Base-by-base conservation (phyloP, 139 green algal species). In the Micromonas pusilla region DNA sequence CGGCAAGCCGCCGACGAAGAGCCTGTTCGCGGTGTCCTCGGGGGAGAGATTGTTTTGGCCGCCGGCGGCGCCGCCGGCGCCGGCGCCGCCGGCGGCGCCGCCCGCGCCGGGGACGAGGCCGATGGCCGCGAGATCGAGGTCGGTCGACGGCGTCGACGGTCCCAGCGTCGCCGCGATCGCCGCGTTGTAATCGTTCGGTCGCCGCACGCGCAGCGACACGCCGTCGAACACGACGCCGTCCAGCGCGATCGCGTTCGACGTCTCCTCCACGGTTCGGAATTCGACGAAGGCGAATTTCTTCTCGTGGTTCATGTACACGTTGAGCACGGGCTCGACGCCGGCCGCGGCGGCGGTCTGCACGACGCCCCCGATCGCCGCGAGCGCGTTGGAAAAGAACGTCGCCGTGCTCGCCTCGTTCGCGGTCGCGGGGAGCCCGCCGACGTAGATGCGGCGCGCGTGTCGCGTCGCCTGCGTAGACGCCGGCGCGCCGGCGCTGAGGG, bases 251-350 rank as follows among this genome's bases (percentile, higher is more conserved):
- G 90, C 88, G 78, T 98, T 97, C 76, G 83, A 91, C 0, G 90
- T 91, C 86, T 97, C 93, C 84, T 96, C 91, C 1, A 96, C 93
- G 86, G 87, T 85, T 32, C 81, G 54, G 77, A 97, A 91, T 87
- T 99, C 95, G 64, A 98, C 92, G 87, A 99, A 99, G 0, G 91
- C 89, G 81, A 97, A 98, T 82, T 96, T 95, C 85, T 97, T 97
- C 83, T 98, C 96, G 34, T 91, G 85, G 86, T 99, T 98, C 84
- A 97, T 92, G 89, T 98, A 98, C 9, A 98, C 93, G 72, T 98
- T 97, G 31, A 98, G 86, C 9, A 98, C 94, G 30, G 86, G 87
- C 77, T 92, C 66, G 38, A 88, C n/a, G 88, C 91, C 25, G 33
- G 9, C 65, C 77, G 38, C 70, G 66, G 53, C 54, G 6, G 31